Conservation (phyloP, 257 asterid genomes). For the Lithospermum erythrorhizon region DNA sequence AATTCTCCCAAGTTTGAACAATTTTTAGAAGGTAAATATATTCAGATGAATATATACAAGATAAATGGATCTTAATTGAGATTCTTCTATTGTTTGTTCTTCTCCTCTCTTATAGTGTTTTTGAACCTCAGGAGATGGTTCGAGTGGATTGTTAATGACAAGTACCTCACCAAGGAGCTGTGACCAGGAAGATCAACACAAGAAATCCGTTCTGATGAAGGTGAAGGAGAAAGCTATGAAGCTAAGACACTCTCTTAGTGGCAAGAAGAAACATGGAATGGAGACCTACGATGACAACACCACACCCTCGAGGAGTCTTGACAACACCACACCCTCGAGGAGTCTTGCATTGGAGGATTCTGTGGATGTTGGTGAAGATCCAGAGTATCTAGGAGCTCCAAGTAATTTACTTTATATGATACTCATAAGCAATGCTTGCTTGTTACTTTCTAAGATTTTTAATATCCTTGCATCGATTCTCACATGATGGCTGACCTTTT, state of each 20-base stretch:
- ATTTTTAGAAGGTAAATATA: constrained; percentile 42
- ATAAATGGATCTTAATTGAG: not conserved
- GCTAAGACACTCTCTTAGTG: constrained; percentile 44
- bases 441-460: not conserved
- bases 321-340: constrained; percentile 13
- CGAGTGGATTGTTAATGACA: not conserved
- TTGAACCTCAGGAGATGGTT: constrained; percentile 2
- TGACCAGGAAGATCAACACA: constrained; percentile 44
- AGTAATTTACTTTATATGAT: constrained; percentile 30
- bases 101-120: not conserved
- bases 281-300: constrained; percentile 19
- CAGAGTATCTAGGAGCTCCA: constrained; percentile 97
- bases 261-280: constrained; percentile 29
- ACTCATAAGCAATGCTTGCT: not conserved
- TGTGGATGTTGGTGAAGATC: constrained; percentile 46
- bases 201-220: constrained; percentile 59
- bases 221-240: constrained; percentile 84
- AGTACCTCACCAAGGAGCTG: not conserved
- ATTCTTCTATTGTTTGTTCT: not conserved
- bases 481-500: not conserved
- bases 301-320: constrained; percentile 11
- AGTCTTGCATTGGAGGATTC: constrained; percentile 33
- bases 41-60: too few relatives aligned
- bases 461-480: not conserved
- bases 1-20: constrained; percentile 49